A percentile compares a stretch with the other conserved stretches of the same genome.
Conservation (phyloP, 345 rosid species). For the Syzygium aqueum region DNA sequence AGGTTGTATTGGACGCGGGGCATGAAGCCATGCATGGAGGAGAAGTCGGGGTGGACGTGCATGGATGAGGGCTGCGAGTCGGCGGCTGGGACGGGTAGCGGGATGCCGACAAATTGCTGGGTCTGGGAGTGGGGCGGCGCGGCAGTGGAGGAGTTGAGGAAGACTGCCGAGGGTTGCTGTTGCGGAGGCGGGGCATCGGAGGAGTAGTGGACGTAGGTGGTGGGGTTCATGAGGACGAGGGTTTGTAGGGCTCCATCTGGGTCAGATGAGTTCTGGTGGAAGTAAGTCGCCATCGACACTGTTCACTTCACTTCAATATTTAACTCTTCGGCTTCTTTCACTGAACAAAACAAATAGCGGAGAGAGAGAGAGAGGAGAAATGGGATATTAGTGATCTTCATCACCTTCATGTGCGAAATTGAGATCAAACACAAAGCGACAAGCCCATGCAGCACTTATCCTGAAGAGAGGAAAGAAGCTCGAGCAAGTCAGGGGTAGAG, state of each 20-base stretch:
- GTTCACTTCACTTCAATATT: not conserved
- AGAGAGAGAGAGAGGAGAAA: not conserved
- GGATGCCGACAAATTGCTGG: conserved; percentile 86
- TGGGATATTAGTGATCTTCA: not conserved
- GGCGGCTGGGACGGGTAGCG: conserved; percentile 41
- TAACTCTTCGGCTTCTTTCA: not conserved
- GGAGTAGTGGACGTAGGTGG: conserved; percentile 76
- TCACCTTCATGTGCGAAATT: not conserved
- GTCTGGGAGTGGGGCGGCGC: conserved; percentile 36
- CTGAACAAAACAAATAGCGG: not conserved
- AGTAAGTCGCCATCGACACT: conserved; percentile 65
- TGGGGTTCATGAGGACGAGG: conserved; percentile 93
- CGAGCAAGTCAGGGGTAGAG: not conserved
- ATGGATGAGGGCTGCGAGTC: conserved; percentile 26
- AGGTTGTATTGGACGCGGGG: conserved; percentile 76
- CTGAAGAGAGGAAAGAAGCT: not conserved
- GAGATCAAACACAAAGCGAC: not conserved
- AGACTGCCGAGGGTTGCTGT: conserved; percentile 25
- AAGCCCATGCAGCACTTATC: not conserved
- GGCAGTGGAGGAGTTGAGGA: conserved; percentile 37
- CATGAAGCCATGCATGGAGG: conserved; percentile 66
- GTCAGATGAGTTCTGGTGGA: conserved; percentile 72
- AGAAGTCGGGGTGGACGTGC: conserved; percentile 22
- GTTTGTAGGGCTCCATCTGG: conserved; percentile 71
- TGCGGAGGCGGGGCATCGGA: conserved; percentile 38